Base-by-base conservation (phyloP, 257 asterid species). In the Solanum pennellii region DNA sequence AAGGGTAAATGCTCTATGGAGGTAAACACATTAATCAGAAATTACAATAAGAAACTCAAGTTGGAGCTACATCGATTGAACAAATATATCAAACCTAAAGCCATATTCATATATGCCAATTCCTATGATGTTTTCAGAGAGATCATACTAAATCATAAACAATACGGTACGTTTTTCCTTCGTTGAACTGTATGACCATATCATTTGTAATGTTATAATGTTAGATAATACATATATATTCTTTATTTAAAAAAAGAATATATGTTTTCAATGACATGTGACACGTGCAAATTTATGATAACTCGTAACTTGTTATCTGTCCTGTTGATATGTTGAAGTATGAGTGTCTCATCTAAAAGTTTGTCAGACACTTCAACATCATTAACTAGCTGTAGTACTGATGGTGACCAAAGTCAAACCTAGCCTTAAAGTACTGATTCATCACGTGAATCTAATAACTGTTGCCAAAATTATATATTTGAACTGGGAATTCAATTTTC, bases 21-120 rank as follows among this genome's bases (percentile, higher is more conserved):
- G 44, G 93, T 92, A 12, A 92, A 93, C 47, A 49, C 68, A 20
- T 39, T 92, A 3, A 91, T 89, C 49, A 83, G 86, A 62, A 89
- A 90, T 11, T 93, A 93, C 90, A 93, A 93, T 69, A 71, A 42
- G 52, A 93, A 89, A 87, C 88, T 92, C 5, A 86, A 80, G 83
- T 56, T 5, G 35, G 85, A 33, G 89, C 83, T 92, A 14, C 25
- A 69, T 88, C 88, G 83, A 18, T 62, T 92, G 88, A 92, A 92
- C 74, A 59, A 10, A 62, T 60, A 82, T 2, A 86, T 88, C 87
- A 86, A 90, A 69, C 90, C 87, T 10, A 87, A 82, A 52, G 87
- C 93, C 14, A 31, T 93, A 39, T 91, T 92, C 47, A 87, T 90
- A 9, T 90, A 89, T 66, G 94, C 93, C 45, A 88, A 93, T 86